Conservation (phyloP, 108 stramenopile species). For the Cyclotella baltica region DNA sequence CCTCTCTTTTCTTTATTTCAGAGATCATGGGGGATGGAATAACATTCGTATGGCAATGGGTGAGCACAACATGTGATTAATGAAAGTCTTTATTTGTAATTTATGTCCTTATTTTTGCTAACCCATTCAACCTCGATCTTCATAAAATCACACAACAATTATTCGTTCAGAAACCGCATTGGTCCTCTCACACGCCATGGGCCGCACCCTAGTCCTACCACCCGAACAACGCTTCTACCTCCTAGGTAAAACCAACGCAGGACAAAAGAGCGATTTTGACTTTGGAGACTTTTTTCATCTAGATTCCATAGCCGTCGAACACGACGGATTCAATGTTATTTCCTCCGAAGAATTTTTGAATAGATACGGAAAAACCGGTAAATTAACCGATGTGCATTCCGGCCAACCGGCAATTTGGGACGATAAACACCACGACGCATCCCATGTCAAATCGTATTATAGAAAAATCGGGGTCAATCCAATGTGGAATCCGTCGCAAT, state of each 20-base stretch:
- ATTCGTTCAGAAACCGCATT: slow-evolving; percentile 82
- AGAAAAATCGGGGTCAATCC: slow-evolving; percentile 60
- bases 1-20: background rate
- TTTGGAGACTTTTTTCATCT: slow-evolving; percentile 87
- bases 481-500: slow-evolving; percentile 71
- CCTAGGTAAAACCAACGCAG: slow-evolving; percentile 40
- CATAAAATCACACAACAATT: slow-evolving; percentile 27
- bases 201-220: slow-evolving; percentile 92
- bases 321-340: slow-evolving; percentile 80
- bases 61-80: too few relatives aligned
- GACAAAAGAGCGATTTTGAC: slow-evolving; percentile 70
- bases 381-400: slow-evolving; percentile 34
- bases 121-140: slow-evolving; percentile 9
- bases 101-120: background rate
- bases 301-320: slow-evolving; percentile 77
- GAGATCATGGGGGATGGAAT: slow-evolving; percentile 45
- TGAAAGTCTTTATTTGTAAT: background rate
- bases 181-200: slow-evolving; percentile 86
- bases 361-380: slow-evolving; percentile 64
- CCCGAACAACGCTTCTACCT: slow-evolving; percentile 68
- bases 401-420: slow-evolving; percentile 48
- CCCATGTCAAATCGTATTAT: slow-evolving; percentile 43
- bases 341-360: slow-evolving; percentile 87
- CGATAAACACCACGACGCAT: slow-evolving; percentile 17
- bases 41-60: slow-evolving; percentile 63